Percentiles rank a stretch among this genome's conserved stretches.
These are phyloP conservation scores for Bretschneidera sinensis DNA, from an alignment of 345 rosid genomes.

Conservation along the genomic window DNA sequence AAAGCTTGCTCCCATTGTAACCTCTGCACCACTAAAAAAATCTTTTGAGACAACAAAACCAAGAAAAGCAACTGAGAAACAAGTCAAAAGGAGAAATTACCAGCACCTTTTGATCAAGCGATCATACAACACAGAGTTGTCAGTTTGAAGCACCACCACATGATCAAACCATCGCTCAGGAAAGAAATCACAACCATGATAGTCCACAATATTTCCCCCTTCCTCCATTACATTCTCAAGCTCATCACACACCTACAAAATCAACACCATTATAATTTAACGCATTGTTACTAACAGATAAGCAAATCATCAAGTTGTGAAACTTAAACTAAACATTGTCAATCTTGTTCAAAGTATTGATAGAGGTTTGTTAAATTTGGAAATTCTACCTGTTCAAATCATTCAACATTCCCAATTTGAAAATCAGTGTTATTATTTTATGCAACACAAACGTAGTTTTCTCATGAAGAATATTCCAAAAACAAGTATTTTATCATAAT, in stretches of 20 bases:
- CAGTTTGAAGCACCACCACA: constrained; percentile 80
- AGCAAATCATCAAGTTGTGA: neutral
- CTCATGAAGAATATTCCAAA: neutral
- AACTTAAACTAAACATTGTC: neutral
- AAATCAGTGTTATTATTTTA: neutral
- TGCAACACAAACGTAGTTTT: neutral
- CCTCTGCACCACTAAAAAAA: constrained; percentile 43
- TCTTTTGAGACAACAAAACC: constrained; percentile 3
- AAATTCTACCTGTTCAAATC: no score
- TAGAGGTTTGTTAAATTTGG: neutral
- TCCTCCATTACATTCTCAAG: constrained; percentile 75
- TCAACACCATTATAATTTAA: constrained; percentile 5
- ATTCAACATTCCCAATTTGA: no score
- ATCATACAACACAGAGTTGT: constrained; percentile 65
- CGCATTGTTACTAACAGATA: neutral
- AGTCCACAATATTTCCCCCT: constrained; percentile 86
- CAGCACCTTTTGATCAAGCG: constrained; percentile 71
- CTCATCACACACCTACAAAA: constrained; percentile 78
- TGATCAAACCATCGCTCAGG: constrained; percentile 85
- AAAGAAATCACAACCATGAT: constrained; percentile 91
- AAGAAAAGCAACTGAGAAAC: neutral
- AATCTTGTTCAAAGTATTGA: no score
- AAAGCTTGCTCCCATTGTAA: constrained; percentile 58
- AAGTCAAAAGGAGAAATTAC: neutral
- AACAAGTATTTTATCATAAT: neutral